Evolutionary conservation across 1,284 basidiomycete species (phyloP), one percentile per base, ranked within the genome.

Genomic region (Naganishia cerealis): DNA sequence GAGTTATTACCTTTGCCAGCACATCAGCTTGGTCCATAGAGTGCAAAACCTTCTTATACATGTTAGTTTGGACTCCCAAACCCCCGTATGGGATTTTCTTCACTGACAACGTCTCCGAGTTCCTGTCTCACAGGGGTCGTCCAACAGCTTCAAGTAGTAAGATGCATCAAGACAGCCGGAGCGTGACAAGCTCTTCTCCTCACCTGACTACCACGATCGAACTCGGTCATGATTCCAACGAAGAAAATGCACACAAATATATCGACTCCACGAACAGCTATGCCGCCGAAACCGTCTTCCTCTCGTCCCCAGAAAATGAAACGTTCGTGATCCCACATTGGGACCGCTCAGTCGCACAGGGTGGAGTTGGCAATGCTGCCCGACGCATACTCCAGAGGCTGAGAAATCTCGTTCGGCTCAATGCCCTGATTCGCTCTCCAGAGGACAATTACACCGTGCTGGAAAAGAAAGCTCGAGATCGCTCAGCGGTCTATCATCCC

Each of bases 401-500:
- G 43, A 15, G 16, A 15, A 46, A 46, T 16, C 9, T n/a, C 4
- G 12, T 13, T 24, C n/a, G n/a, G 0, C 10, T n/a, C 15, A 24
- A 50, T 9, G 6, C 16, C 12, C 2, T 7, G n/a, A 6, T n/a
- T n/a, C 43, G 9, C 6, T 46, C 6, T 46, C 1, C n/a, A 15
- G 9, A 2, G 16, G 43, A 46, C n/a, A n/a, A 50, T 50, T 24
- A 50, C 46, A 9, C 46, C 6, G 1, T 50, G 7, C 5, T 24
- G 46, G 46, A 50, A 24, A 50, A 50, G 46, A 50, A 50, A 15
- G 46, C n/a, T 24, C n/a, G 46, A 50, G 46, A 50, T 50, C 46
- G 24, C 9, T 7, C 21, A 33, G 29, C 21, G 46, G 46, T 13
- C 15, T 21, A 12, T 24, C 46, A 7, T 24, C 46, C 29, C 29